Evolutionary conservation across 2,329 filamentous ascomycete genomes (phyloP).

Genomic region (Cordyceps sp.): DNA sequence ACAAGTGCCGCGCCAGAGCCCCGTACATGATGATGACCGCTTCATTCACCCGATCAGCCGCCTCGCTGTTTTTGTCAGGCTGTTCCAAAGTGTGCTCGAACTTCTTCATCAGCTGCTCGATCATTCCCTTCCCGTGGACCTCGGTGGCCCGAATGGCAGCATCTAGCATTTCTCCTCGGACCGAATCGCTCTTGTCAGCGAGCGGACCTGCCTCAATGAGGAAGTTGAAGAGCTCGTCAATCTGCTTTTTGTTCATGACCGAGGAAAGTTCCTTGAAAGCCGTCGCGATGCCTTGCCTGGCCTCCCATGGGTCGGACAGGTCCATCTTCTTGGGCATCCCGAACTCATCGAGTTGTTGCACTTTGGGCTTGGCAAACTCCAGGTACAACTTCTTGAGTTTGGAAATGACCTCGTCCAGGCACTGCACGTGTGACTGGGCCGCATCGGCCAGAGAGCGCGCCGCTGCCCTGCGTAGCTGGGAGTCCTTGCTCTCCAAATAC

Average conservation of each 20-base stretch:
- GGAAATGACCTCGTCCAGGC: slow-evolving; percentile 44
- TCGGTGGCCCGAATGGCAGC: slow-evolving; percentile 72
- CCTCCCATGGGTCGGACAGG: slow-evolving; percentile 78
- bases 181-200: slow-evolving; percentile 61
- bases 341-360: slow-evolving; percentile 76
- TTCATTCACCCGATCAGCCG: slow-evolving; percentile 83
- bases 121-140: slow-evolving; percentile 60
- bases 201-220: slow-evolving; percentile 74
- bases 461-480: slow-evolving; percentile 67
- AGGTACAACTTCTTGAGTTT: slow-evolving; percentile 55
- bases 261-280: slow-evolving; percentile 70
- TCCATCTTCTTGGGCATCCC: slow-evolving; percentile 90
- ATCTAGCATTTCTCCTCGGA: slow-evolving; percentile 82
- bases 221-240: slow-evolving; percentile 70
- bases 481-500: slow-evolving; percentile 67
- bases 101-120: slow-evolving; percentile 81
- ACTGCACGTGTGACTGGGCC: slow-evolving; percentile 40
- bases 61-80: slow-evolving; percentile 65
- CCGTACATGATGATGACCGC: slow-evolving; percentile 97
- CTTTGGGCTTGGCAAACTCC: slow-evolving; percentile 65
- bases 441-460: slow-evolving; percentile 68
- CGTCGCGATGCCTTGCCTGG: slow-evolving; percentile 72
- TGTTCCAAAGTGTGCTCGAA: slow-evolving; percentile 81
- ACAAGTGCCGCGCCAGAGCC: slow-evolving; percentile 75
- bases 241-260: slow-evolving; percentile 47